Evolutionary conservation across 2,329 filamentous ascomycete genomes (phyloP).

Genomic region (Hymenoscyphus occultus): DNA sequence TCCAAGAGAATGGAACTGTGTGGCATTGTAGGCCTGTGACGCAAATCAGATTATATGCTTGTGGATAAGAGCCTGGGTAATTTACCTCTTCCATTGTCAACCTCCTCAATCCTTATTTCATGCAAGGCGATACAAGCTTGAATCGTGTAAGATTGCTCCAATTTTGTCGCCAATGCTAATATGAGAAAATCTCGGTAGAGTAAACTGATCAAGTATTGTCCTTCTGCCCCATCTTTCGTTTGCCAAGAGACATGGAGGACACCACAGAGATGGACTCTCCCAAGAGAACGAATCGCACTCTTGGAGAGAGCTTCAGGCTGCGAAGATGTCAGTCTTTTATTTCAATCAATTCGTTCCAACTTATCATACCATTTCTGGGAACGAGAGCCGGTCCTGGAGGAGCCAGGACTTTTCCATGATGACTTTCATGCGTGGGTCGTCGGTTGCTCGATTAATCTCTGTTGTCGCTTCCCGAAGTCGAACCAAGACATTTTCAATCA

Average conservation of each 20-base stretch:
- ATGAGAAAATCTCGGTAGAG: slow-evolving; percentile 80
- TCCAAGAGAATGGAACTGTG: slow-evolving; percentile 86
- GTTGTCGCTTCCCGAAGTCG: slow-evolving; percentile 71
- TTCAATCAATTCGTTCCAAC: neutral
- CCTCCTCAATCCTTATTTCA: slow-evolving; percentile 64
- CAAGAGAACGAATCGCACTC: slow-evolving; percentile 73
- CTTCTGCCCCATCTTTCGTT: slow-evolving; percentile 62
- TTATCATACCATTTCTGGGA: slow-evolving; percentile 63
- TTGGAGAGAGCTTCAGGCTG: slow-evolving; percentile 51
- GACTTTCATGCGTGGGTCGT: slow-evolving; percentile 66
- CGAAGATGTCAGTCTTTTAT: neutral
- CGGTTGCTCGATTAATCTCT: slow-evolving; percentile 81
- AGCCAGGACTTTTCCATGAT: slow-evolving; percentile 79
- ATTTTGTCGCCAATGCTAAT: slow-evolving; percentile 64
- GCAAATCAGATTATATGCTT: neutral
- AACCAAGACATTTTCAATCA: slow-evolving; percentile 70
- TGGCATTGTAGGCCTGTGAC: slow-evolving; percentile 77
- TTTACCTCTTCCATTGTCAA: slow-evolving; percentile 71
- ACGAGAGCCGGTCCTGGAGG: slow-evolving; percentile 76
- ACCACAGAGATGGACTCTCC: slow-evolving; percentile 78
- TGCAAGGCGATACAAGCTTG: slow-evolving; percentile 70
- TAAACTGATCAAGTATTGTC: slow-evolving; percentile 79
- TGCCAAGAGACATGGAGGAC: slow-evolving; percentile 83
- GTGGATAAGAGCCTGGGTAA: neutral
- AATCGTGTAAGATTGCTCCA: slow-evolving; percentile 67